Percentiles rank a stretch among this genome's conserved stretches.
Conservation (phyloP, 441 rosid species). For the Melastoma candidum region DNA sequence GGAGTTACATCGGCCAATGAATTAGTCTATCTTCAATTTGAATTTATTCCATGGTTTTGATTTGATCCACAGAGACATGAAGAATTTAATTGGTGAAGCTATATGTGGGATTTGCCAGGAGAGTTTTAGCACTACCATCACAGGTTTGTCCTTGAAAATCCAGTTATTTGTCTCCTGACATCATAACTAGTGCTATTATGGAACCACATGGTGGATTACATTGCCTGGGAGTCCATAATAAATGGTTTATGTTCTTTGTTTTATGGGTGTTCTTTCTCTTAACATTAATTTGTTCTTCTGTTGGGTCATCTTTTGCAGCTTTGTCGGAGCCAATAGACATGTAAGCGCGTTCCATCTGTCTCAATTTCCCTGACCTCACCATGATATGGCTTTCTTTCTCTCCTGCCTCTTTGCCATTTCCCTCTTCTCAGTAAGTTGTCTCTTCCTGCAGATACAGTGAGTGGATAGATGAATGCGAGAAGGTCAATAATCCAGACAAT, state of each 20-base stretch:
- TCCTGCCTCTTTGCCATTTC: background rate
- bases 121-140: conserved; percentile 44
- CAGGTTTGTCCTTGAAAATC: conserved; percentile 23
- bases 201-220: no score
- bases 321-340: conserved; percentile 79
- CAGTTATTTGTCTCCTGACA: no score
- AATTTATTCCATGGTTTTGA: background rate
- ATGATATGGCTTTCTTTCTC: background rate
- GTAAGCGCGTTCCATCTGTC: conserved; percentile 32
- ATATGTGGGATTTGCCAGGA: conserved; percentile 48
- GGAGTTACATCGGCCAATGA: no score
- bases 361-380: background rate
- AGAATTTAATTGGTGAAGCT: conserved; percentile 59
- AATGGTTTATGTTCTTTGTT: no score
- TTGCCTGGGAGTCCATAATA: no score
- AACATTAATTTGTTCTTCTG: background rate
- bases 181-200: no score
- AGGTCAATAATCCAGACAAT: conserved; percentile 42
- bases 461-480: conserved; percentile 91
- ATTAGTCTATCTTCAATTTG: no score
- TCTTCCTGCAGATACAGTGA: conserved; percentile 35
- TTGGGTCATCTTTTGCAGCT: conserved; percentile 40
- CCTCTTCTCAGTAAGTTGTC: background rate
- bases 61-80: conserved; percentile 37
- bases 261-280: background rate